A percentile compares a stretch with the other conserved stretches of the same genome.
These are phyloP conservation scores for Xylaria sp. DNA, from an alignment of 2,329 filamentous ascomycete species.

Conservation along the genomic window DNA sequence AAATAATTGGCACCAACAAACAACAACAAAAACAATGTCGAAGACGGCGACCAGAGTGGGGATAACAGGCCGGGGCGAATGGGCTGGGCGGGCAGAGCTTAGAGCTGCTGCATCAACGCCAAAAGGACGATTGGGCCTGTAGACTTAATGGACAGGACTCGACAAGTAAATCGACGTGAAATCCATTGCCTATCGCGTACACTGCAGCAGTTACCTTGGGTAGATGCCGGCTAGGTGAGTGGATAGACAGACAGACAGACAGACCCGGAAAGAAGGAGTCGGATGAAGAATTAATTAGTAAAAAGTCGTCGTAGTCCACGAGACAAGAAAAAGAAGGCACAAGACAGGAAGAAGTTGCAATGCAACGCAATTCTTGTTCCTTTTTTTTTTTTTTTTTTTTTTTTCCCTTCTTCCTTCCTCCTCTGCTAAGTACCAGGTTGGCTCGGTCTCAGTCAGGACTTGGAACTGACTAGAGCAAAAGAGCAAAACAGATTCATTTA, in stretches of 20 bases:
- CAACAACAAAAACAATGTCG: conserved; percentile 21
- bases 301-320: conserved; percentile 21
- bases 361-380: conserved; percentile 21
- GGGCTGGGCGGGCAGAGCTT: conserved; percentile 4
- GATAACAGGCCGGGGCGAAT: conserved; percentile 19
- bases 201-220: conserved; percentile 6
- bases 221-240: background rate
- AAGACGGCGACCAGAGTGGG: conserved; percentile 32
- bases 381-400: conserved; percentile 19
- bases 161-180: background rate
- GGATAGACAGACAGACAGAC: background rate
- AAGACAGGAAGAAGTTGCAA: conserved; percentile 31
- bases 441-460: conserved; percentile 40
- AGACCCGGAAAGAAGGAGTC: conserved; percentile 8
- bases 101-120: conserved; percentile 24
- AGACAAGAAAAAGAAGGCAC: conserved; percentile 29
- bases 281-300: conserved; percentile 8
- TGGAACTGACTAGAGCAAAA: conserved; percentile 39
- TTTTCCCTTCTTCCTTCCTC: conserved; percentile 11
- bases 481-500: conserved; percentile 38
- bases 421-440: conserved; percentile 19
- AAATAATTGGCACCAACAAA: conserved; percentile 22
- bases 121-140: conserved; percentile 14
- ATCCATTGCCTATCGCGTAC: background rate
- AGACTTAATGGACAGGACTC: conserved; percentile 9